Percentiles rank a stretch among this genome's conserved stretches.
Evolutionary conservation across 2,329 filamentous ascomycete genomes (phyloP).

Genomic region (Hypoxylon sp.): DNA sequence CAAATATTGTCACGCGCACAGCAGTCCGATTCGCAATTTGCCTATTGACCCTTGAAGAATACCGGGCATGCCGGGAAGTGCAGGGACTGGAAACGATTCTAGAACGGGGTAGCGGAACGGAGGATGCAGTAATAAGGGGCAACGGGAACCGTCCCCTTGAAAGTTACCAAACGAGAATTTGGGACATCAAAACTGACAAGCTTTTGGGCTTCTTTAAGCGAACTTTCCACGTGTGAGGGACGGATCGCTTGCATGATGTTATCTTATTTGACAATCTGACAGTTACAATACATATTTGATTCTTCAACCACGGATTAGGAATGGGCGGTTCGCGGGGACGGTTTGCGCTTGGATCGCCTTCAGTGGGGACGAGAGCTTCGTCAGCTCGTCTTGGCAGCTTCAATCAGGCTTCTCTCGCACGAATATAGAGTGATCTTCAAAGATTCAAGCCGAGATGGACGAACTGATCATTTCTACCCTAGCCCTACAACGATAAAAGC

Average conservation of each 20-base stretch:
- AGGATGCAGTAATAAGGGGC: slow-evolving; percentile 19
- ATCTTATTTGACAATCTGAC: slow-evolving; percentile 24
- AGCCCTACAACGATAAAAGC: slow-evolving; percentile 23
- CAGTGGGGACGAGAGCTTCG: slow-evolving; percentile 22
- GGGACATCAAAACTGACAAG: slow-evolving; percentile 2
- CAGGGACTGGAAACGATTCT: slow-evolving; percentile 22
- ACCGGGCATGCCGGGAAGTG: not conserved
- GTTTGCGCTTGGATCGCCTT: slow-evolving; percentile 33
- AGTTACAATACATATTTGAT: slow-evolving; percentile 16
- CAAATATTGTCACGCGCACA: slow-evolving; percentile 25
- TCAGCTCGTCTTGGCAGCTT: slow-evolving; percentile 31
- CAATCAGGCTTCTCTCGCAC: slow-evolving; percentile 10
- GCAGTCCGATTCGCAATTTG: slow-evolving; percentile 6
- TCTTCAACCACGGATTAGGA: slow-evolving; percentile 23
- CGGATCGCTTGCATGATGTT: slow-evolving; percentile 19
- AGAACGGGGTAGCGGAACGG: slow-evolving; percentile 24
- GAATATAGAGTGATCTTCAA: slow-evolving; percentile 16
- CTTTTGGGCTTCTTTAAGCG: slow-evolving; percentile 3
- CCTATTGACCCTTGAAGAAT: slow-evolving; percentile 6
- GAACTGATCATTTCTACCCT: slow-evolving; percentile 25
- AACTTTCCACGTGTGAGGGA: slow-evolving; percentile 8
- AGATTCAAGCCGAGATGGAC: slow-evolving; percentile 5
- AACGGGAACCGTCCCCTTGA: slow-evolving; percentile 22
- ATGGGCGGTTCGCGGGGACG: slow-evolving; percentile 29
- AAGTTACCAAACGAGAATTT: not conserved